These are phyloP conservation scores for Lactifluus volemus DNA, from an alignment of 768 basidiomycete species.

Conservation along the genomic window DNA sequence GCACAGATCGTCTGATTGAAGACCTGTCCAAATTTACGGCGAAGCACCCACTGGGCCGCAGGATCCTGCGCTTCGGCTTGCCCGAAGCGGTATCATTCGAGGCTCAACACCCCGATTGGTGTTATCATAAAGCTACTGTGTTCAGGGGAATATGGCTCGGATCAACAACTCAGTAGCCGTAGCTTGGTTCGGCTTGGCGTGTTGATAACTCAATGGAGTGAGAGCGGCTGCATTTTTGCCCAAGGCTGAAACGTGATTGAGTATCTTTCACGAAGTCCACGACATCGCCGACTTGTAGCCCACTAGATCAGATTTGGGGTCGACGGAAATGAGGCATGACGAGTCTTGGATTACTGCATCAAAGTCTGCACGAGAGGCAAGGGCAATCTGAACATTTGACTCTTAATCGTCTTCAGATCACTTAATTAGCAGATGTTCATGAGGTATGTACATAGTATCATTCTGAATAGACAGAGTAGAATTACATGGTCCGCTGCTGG, in stretches of 20 bases:
- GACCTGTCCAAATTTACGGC: neutral
- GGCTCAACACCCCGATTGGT: neutral
- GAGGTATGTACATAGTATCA: neutral
- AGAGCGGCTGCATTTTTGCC: neutral
- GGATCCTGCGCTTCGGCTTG: neutral
- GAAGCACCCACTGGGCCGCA: neutral
- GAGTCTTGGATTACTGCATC: neutral
- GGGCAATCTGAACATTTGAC: neutral
- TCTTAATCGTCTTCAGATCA: neutral
- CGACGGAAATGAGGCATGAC: neutral
- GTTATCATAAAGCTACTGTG: neutral
- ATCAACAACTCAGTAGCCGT: neutral
- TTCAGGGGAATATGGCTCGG: neutral
- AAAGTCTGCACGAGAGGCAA: neutral
- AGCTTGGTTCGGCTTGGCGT: neutral
- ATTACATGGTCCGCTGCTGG: neutral
- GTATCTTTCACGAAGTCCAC: neutral
- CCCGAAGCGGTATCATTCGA: conserved; percentile 3
- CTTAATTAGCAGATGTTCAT: neutral
- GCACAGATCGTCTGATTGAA: neutral
- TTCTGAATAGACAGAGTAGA: neutral
- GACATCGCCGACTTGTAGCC: neutral
- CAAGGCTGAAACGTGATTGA: neutral
- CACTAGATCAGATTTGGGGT: neutral
- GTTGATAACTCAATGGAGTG: neutral